These are phyloP conservation scores for Xanthoconium purpureum DNA, from an alignment of 768 basidiomycete genomes.

Conservation along the genomic window DNA sequence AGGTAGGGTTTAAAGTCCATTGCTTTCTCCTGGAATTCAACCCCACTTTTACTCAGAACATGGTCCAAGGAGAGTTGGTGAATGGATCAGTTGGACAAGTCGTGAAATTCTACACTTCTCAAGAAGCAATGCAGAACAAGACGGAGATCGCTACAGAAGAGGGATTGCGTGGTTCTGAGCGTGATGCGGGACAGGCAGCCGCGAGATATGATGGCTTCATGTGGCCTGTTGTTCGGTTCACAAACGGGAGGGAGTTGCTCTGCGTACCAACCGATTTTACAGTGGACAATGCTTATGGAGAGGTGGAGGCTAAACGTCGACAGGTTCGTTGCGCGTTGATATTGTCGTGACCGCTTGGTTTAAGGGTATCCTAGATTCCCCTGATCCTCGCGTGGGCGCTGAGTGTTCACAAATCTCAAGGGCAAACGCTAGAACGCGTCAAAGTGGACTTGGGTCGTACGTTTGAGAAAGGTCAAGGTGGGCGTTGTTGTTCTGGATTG, in stretches of 20 bases:
- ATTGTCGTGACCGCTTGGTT: background rate
- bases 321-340: conserved; percentile 41
- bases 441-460: conserved; percentile 71
- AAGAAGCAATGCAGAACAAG: conserved; percentile 39
- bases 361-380: conserved; percentile 42
- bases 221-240: conserved; percentile 68
- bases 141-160: conserved; percentile 39
- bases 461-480: conserved; percentile 82
- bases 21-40: background rate
- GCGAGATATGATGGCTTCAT: conserved; percentile 24
- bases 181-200: conserved; percentile 12
- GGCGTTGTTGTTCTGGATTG: background rate
- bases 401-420: conserved; percentile 87
- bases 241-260: conserved; percentile 43
- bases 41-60: conserved; percentile 43
- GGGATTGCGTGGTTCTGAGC: conserved; percentile 31
- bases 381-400: conserved; percentile 83
- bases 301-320: conserved; percentile 53
- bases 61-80: conserved; percentile 63
- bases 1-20: conserved; percentile 39
- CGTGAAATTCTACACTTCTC: conserved; percentile 41
- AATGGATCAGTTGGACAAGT: conserved; percentile 69
- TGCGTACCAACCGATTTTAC: conserved; percentile 61
- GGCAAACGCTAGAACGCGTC: conserved; percentile 83
- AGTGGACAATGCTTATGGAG: conserved; percentile 56